Conservation (phyloP, 768 basidiomycete species). For the Rhodocollybia butyracea region DNA sequence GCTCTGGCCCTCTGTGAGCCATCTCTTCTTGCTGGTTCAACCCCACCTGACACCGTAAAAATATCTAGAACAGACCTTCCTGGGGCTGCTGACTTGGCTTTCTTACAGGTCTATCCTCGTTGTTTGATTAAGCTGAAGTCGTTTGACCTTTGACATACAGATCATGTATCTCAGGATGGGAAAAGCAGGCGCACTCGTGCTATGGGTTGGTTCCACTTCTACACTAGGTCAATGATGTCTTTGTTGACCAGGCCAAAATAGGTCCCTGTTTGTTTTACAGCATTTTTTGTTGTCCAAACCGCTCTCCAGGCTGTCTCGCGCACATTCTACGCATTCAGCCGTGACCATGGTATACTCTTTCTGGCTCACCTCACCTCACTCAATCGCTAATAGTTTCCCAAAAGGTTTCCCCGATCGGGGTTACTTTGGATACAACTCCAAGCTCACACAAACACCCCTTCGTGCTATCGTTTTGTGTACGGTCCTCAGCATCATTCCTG, state of each 20-base stretch:
- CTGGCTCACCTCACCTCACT: neutral
- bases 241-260: constrained; percentile 17
- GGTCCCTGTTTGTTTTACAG: constrained; percentile 78
- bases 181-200: constrained; percentile 66
- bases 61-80: constrained; percentile 55
- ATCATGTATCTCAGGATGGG: constrained; percentile 79
- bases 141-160: constrained; percentile 25
- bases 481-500: constrained; percentile 62
- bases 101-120: constrained; percentile 49
- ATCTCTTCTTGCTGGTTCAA: neutral
- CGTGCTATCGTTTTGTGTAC: constrained; percentile 77
- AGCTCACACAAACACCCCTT: constrained; percentile 67
- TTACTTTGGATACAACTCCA: constrained; percentile 68
- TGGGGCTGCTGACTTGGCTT: constrained; percentile 66
- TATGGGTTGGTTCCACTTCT: constrained; percentile 56
- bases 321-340: constrained; percentile 81
- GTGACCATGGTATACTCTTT: constrained; percentile 56
- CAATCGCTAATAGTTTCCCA: neutral
- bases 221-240: neutral
- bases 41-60: constrained; percentile 7
- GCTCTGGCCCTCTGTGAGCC: constrained; percentile 71
- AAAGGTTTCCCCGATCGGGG: constrained; percentile 73
- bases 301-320: constrained; percentile 82
- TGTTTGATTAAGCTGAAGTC: neutral
- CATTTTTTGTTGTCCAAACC: constrained; percentile 82